phyloP scores from a whole-genome alignment of 2,329 filamentous ascomycete genomes.

The Xenoacremonium recifei region DNA sequence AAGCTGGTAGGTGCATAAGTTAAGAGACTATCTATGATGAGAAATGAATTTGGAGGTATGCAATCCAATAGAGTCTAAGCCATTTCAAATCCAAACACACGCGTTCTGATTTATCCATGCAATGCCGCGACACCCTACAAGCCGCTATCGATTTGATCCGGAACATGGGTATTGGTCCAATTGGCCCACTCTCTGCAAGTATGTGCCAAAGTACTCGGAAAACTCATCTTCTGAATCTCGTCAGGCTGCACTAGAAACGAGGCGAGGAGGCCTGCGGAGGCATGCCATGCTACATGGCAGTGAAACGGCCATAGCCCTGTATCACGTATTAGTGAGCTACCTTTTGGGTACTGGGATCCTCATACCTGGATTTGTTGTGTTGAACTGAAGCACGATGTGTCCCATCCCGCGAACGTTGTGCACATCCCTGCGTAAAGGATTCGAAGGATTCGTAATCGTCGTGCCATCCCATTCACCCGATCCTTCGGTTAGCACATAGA shows the following conservation, averaged over 20 bases:
- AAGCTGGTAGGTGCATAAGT: too few relatives aligned
- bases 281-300: conserved; percentile 58
- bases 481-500: conserved; percentile 62
- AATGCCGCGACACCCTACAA: too few relatives aligned
- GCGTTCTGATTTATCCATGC: too few relatives aligned
- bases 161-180: conserved; percentile 47
- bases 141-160: conserved; percentile 55
- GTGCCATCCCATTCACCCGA: conserved; percentile 43
- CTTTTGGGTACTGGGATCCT: too few relatives aligned
- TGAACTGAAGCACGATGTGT: conserved; percentile 51
- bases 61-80: too few relatives aligned
- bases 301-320: conserved; percentile 52
- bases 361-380: conserved; percentile 46
- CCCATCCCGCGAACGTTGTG: conserved; percentile 43
- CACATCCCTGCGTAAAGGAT: conserved; percentile 54
- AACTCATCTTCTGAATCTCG: conserved; percentile 35
- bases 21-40: too few relatives aligned
- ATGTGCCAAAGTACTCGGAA: conserved; percentile 49
- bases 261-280: conserved; percentile 49
- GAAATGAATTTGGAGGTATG: too few relatives aligned
- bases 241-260: conserved; percentile 48
- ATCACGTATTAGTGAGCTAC: too few relatives aligned
- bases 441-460: conserved; percentile 40
- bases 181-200: conserved; percentile 53
- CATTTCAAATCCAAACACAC: too few relatives aligned